Base-by-base conservation (phyloP, 805 yeast genomes). In the Spathaspora passalidarum region DNA sequence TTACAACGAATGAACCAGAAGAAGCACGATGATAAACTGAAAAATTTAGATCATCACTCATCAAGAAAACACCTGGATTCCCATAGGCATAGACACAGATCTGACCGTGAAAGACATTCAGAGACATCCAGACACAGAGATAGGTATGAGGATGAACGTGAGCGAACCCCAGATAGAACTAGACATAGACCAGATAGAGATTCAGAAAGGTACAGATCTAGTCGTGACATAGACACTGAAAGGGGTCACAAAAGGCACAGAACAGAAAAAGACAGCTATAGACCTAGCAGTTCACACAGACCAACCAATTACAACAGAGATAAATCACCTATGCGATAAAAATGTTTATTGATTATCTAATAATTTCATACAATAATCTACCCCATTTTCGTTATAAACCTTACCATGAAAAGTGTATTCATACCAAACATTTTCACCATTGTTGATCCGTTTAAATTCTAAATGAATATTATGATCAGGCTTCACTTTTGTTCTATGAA, bases 341-440 rank as follows among this genome's bases (percentile, higher is more conserved):
- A n/a, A n/a, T n/a, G n/a, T n/a, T n/a, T n/a, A n/a, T n/a, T n/a
- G n/a, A 34, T 13, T 17, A 38, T 23, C 16, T 25, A 22, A 10
- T 19, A 47, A 44, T 22, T 35, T 32, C 25, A 56, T 50, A 14
- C 38, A 37, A 46, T 49, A 57, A 10, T 44, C 32, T 2, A 21
- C 10, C 5, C 65, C 66, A 35, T 51, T 36, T 19, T 20, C 14
- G 43, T 62, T 62, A 48, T 61, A 59, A 5, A 38, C 39, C n/a
- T 35, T 47, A 2, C 45, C 61, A 10, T 50, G 44, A 23, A 57
- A 56, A 14, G 25, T 40, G 65, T 69, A 66, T 43, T 50, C 55
- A 47, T 66, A 66, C 58, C 57, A 56, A 1, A 65, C 61, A 7
- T 43, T 43, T 1, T 36, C 16, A 2, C 14, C 23, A 21, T 38